Conservation (phyloP, 148 eudicot genomes). For the Rhododendron williamsianum region DNA sequence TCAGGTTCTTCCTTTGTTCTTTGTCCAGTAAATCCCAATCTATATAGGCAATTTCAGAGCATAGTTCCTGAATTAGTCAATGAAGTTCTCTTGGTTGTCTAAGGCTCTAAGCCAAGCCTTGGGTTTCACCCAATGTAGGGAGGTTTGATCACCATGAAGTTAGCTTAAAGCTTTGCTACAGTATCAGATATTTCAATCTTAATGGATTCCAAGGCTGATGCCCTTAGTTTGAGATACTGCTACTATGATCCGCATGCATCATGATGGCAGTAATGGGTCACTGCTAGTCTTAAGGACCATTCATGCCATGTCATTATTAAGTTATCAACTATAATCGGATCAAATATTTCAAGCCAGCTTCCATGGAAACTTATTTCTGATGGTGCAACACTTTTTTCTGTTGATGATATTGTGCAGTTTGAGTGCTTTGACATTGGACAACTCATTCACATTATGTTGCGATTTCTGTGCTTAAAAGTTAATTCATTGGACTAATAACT, state of each 20-base stretch:
- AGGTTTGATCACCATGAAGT: background rate
- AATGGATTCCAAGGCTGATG: background rate
- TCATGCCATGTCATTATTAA: background rate
- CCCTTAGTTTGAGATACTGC: background rate
- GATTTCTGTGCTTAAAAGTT: background rate
- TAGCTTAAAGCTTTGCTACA: background rate
- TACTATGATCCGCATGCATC: background rate
- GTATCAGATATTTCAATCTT: background rate
- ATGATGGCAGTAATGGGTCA: background rate
- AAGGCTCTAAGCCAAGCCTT: background rate
- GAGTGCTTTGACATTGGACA: background rate
- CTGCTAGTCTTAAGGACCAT: background rate
- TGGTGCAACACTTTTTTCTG: background rate
- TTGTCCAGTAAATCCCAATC: background rate
- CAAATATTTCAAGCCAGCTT: background rate
- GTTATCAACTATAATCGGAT: background rate
- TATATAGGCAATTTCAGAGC: background rate
- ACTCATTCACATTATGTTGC: background rate
- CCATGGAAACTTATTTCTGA: background rate
- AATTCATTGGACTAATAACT: background rate
- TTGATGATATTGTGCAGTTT: background rate
- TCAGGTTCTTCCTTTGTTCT: background rate
- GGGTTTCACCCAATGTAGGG: background rate
- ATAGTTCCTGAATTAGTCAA: background rate
- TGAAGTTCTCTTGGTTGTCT: background rate